These are phyloP conservation scores for Ceratobasidium papillatum DNA, from an alignment of 1,284 basidiomycete genomes.

Conservation along the genomic window DNA sequence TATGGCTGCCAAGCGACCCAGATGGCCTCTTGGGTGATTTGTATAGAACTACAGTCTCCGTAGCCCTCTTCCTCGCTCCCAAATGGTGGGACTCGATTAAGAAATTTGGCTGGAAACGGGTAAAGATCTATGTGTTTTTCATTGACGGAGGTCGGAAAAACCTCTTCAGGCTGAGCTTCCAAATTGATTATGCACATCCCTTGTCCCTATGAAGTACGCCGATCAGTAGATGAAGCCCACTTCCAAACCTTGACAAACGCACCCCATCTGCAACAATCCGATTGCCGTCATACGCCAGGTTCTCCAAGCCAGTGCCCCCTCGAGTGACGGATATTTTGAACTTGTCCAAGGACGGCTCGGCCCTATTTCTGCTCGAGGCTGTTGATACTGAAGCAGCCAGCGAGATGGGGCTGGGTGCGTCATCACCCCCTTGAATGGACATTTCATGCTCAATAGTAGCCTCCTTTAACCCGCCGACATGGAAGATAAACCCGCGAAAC, in stretches of 20 bases:
- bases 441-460: not conserved
- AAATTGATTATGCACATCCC: slow-evolving; percentile 20
- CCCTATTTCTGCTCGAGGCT: not conserved
- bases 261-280: slow-evolving; percentile 21
- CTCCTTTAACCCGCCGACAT: slow-evolving; percentile 11
- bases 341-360: not conserved
- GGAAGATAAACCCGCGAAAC: slow-evolving; percentile 15
- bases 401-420: not conserved
- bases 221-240: not conserved
- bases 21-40: slow-evolving; percentile 14
- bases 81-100: slow-evolving; percentile 3
- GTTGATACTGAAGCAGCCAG: not conserved
- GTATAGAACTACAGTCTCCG: not conserved
- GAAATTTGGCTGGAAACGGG: slow-evolving; percentile 11
- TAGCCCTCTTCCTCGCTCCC: not conserved
- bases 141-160: not conserved
- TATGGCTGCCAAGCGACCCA: slow-evolving; percentile 21
- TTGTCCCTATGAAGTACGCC: not conserved
- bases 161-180: not conserved
- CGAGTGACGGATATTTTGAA: slow-evolving; percentile 6
- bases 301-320: not conserved
- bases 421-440: not conserved
- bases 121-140: not conserved
- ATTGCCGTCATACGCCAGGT: slow-evolving; percentile 27
- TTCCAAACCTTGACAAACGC: not conserved